Base-by-base conservation (phyloP, 2,329 filamentous ascomycete genomes). In the Trichoderma asperellum region DNA sequence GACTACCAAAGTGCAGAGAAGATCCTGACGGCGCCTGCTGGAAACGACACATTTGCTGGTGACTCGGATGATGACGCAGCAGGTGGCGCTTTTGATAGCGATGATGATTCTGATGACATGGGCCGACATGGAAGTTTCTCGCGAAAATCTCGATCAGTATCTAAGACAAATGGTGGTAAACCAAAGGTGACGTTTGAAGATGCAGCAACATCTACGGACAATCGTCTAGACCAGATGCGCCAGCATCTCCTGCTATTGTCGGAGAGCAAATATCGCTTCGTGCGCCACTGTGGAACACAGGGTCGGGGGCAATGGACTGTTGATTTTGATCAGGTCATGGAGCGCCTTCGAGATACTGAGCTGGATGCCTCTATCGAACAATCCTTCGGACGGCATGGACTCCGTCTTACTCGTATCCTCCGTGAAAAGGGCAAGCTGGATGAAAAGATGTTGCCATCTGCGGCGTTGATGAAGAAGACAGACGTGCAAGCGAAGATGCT, bases 381-480 rank as follows among this genome's bases (percentile, higher is more conserved):
- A 64, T 88, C 89, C 2, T 94, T 93, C 74, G 94, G 93, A 8
- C 87, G 88, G 8, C 84, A 91, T 58, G 93, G 93, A 0, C 86
- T 95, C 21, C 92, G 95, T 10, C 84, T 99, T n/a, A 87, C 94
- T 24, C 91, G 93, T 24, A 93, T 98, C 68, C 86, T 99, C 24
- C 87, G 91, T 49, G 90, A 92, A 70, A 93, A 94, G 76, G 96
- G 96, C 65, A 97, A 96, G 77, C 84, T 98, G n/a, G 95, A 98
- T 73, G 96, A 99, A 79, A 97, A 96, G 79, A 90, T 92, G 71
- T 85, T 97, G 14, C 91, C 92, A 47, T 89, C 90, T 61, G 86
- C 94, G 68, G 92, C 92, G 65, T 87, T 99, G 71, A 91, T 97
- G 83, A 91, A 91, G 69, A 92, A 95, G 75, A 89, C 91, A 69